These are phyloP conservation scores for Fusarium tanahbumbuense DNA, from an alignment of 2,329 filamentous ascomycete genomes.

Conservation along the genomic window DNA sequence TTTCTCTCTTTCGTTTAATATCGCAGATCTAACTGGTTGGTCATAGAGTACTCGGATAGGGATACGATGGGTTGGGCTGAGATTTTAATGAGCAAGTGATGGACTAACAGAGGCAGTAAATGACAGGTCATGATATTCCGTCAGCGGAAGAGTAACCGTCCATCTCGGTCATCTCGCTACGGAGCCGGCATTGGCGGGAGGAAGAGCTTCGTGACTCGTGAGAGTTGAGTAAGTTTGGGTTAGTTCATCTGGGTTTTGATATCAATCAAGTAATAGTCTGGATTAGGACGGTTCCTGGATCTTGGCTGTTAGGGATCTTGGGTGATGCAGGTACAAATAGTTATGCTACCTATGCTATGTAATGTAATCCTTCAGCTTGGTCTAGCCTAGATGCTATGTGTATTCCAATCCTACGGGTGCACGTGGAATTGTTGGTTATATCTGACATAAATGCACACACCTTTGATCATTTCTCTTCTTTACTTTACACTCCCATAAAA, in stretches of 20 bases:
- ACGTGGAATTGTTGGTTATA: background rate
- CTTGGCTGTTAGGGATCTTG: slow-evolving; percentile 14
- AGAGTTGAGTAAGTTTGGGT: background rate
- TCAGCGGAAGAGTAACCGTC: slow-evolving; percentile 16
- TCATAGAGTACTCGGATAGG: background rate
- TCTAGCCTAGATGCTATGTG: background rate
- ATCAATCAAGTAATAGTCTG: background rate
- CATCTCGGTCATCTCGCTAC: slow-evolving; percentile 17
- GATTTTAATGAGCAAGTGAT: background rate
- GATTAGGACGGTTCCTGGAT: slow-evolving; percentile 15
- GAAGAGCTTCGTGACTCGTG: background rate
- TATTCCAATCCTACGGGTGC: no score
- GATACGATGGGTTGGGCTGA: slow-evolving; percentile 4
- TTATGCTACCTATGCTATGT: background rate
- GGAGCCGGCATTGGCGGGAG: slow-evolving; percentile 1
- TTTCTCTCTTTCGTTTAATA: background rate
- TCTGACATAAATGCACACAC: background rate
- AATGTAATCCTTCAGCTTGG: background rate
- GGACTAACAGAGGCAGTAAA: background rate
- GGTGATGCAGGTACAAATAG: slow-evolving; percentile 26
- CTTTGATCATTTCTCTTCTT: background rate
- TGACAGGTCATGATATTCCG: slow-evolving; percentile 3
- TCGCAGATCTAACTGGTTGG: slow-evolving; percentile 5
- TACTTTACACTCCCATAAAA: background rate
- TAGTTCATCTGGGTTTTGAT: background rate